A percentile compares a stretch with the other conserved stretches of the same genome.
Conservation (phyloP, 2,329 filamentous ascomycete species). For the Ceratocystis papillata region DNA sequence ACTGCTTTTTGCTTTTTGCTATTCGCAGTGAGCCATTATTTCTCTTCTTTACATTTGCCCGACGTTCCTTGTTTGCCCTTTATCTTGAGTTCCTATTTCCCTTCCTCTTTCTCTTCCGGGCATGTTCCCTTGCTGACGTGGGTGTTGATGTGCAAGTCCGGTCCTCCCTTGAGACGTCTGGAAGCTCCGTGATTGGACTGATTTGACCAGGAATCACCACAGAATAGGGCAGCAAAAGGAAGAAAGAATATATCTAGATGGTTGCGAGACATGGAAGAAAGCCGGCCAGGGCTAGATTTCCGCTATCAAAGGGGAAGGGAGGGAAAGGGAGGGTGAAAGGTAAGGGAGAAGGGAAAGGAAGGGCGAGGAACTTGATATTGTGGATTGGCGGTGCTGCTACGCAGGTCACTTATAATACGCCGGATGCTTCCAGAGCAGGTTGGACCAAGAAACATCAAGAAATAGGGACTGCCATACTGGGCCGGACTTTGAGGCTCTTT, state of each 20-base stretch:
- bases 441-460: no score
- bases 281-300: background rate
- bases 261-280: background rate
- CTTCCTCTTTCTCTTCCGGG: background rate
- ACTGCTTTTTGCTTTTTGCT: background rate
- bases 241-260: constrained; percentile 7
- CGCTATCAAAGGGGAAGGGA: no score
- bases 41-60: background rate
- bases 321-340: no score
- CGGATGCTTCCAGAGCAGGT: no score
- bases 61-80: background rate
- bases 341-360: no score
- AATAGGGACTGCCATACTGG: no score
- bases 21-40: background rate
- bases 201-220: background rate
- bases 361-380: background rate
- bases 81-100: background rate
- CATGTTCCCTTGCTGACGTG: background rate
- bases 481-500: no score
- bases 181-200: background rate
- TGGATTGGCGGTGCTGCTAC: background rate
- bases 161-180: background rate
- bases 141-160: background rate
- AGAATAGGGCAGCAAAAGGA: background rate
- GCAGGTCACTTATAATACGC: no score